Evolutionary conservation across 2,329 filamentous ascomycete genomes (phyloP), one percentile per base, ranked within the genome.

Genomic region (Scopulariopsis brevicaulis): DNA sequence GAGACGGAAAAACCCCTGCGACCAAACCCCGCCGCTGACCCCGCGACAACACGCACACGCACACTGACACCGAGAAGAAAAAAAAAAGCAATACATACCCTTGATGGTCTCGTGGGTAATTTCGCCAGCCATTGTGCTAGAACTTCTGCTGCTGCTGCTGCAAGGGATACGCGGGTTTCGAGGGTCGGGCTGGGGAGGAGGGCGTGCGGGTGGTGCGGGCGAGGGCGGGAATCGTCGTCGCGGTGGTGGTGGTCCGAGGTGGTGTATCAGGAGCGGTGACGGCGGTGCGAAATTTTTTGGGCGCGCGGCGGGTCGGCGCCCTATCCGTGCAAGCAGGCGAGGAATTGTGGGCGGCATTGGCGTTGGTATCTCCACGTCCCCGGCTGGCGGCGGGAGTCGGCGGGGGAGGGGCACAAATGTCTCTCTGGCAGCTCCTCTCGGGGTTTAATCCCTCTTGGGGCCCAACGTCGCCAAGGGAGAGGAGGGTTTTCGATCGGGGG

Each of bases 51-150:
- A 32, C 28, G 28, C 28, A 32, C 28, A 32, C 28, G 28, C 28
- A 32, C 28, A 32, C 28, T 32, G 28, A 32, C 22, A 20, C 20
- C 14, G 22, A 50, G n/a, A n/a, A 12, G 46, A 32, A 22, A 15
- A 53, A 34, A 15, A n/a, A 48, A 25, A n/a, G 25, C 5, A 18
- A 20, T 58, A 75, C 77, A 62, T 74, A 82, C 79, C 79, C 72
- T 82, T 73, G 72, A 82, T 82, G 68, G 79, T 83, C 66, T 70
- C 70, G 73, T 83, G 80, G 59, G 73, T 74, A 66, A 81, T 79
- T 64, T 82, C 79, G 64, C 58, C 59, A 57, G 55, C 20, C 55
- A 57, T 57, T 10, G 48, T 28, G 32, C 12, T 53, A 43, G 25
- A 32, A 34, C n/a, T 20, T 53, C 22, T 59, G 18, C 20, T 48